Evolutionary conservation across 495 filamentous ascomycete species (phyloP).

Genomic region (Daldinia vernicosa): DNA sequence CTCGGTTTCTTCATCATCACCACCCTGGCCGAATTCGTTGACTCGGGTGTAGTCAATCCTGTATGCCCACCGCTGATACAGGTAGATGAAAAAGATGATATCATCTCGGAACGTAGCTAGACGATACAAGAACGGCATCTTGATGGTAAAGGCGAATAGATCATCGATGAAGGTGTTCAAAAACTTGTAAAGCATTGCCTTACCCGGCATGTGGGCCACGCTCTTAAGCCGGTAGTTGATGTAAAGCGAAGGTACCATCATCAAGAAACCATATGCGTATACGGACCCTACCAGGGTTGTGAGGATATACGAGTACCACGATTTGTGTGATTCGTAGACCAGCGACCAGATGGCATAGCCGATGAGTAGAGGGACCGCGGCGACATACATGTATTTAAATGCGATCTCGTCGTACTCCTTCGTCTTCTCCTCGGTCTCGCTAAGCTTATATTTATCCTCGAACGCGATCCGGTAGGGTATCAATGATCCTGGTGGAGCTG

Average conservation of each 20-base stretch:
- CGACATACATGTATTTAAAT: constrained; percentile 93
- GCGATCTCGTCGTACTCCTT: constrained; percentile 98
- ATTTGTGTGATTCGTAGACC: constrained; percentile 94
- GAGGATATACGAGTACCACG: constrained; percentile 93
- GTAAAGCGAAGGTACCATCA: constrained; percentile 98
- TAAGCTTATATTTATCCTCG: constrained; percentile 96
- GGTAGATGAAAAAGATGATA: constrained; percentile 96
- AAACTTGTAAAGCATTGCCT: constrained; percentile 98
- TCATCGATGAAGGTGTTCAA: constrained; percentile 74
- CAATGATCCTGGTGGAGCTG: constrained; percentile 69
- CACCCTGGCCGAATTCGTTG: constrained; percentile 98
- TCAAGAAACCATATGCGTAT: constrained; percentile 97
- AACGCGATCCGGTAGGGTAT: constrained; percentile 87
- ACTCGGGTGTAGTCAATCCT: constrained; percentile 90
- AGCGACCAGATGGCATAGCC: constrained; percentile 92
- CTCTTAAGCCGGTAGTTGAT: constrained; percentile 98
- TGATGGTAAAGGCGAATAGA: constrained; percentile 97
- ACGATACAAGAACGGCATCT: constrained; percentile 97
- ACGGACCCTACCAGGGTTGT: constrained; percentile 94
- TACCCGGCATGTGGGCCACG: constrained; percentile 95
- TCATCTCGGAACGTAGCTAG: constrained; percentile 94
- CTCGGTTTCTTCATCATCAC: constrained; percentile 76
- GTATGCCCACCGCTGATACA: constrained; percentile 96
- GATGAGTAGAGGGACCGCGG: constrained; percentile 85
- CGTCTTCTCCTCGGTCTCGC: constrained; percentile 94